These are phyloP conservation scores for Clonostachys sp. DNA, from an alignment of 2,329 filamentous ascomycete species.

Conservation along the genomic window DNA sequence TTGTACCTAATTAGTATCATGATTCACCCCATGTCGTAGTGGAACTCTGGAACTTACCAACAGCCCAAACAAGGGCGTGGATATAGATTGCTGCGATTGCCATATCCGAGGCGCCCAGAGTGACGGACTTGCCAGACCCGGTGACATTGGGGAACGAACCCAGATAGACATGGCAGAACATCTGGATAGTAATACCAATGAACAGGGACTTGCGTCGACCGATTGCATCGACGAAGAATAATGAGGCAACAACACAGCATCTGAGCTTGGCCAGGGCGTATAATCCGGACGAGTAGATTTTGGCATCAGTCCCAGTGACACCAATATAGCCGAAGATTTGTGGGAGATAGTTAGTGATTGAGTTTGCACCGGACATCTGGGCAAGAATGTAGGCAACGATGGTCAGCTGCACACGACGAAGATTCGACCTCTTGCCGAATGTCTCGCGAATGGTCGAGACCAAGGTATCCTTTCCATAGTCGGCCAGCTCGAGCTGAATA, in stretches of 20 bases:
- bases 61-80: constrained; percentile 37
- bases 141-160: constrained; percentile 29
- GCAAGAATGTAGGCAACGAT: constrained; percentile 29
- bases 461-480: constrained; percentile 16
- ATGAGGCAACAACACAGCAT: constrained; percentile 29
- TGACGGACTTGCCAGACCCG: constrained; percentile 10
- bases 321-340: constrained; percentile 33
- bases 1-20: not conserved
- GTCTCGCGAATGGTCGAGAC: constrained; percentile 17
- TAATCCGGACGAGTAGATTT: constrained; percentile 32
- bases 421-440: constrained; percentile 22
- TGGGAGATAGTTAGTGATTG: constrained; percentile 36
- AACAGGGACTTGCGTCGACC: constrained; percentile 32
- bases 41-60: constrained; percentile 9
- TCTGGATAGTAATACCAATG: constrained; percentile 24
- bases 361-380: constrained; percentile 37
- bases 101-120: constrained; percentile 20
- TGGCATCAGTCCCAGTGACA: constrained; percentile 15
- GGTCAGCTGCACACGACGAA: constrained; percentile 30
- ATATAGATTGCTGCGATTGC: constrained; percentile 38
- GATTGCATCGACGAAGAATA: constrained; percentile 38
- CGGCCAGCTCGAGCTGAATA: constrained; percentile 12
- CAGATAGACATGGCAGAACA: constrained; percentile 33
- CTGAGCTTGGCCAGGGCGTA: constrained; percentile 37
- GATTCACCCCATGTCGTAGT: not conserved